Conservation (phyloP, 2,329 filamentous ascomycete genomes). For the Penicillium sp. region DNA sequence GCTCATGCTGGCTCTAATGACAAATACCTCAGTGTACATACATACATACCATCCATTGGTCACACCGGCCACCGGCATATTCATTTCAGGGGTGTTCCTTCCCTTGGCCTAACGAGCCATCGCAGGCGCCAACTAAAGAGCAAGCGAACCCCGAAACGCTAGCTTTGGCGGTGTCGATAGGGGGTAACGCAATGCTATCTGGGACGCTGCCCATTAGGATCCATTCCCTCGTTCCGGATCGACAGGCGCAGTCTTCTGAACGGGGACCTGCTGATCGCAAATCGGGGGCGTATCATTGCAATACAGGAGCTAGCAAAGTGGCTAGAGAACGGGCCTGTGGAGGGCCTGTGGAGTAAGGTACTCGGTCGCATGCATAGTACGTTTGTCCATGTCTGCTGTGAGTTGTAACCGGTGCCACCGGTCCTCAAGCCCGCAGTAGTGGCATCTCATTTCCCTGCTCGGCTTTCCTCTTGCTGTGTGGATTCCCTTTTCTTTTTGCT, state of each 20-base stretch:
- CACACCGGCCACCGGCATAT: neutral
- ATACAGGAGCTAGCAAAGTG: too few relatives aligned
- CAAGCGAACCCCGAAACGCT: slow-evolving; percentile 1
- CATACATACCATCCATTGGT: too few relatives aligned
- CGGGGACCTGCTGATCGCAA: slow-evolving; percentile 6
- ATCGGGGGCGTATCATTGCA: slow-evolving; percentile 2
- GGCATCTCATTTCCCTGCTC: neutral
- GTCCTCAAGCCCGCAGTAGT: slow-evolving; percentile 2
- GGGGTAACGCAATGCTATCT: too few relatives aligned
- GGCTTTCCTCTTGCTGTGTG: neutral
- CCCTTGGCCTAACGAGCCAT: neutral
- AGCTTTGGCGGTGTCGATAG: too few relatives aligned
- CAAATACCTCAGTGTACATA: too few relatives aligned
- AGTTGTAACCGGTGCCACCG: neutral
- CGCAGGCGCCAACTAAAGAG: neutral
- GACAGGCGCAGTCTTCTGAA: slow-evolving; percentile 11
- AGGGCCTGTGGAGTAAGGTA: too few relatives aligned
- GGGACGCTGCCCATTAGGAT: slow-evolving; percentile 17
- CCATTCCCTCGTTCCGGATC: slow-evolving; percentile 20
- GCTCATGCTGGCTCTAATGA: too few relatives aligned
- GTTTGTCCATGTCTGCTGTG: too few relatives aligned
- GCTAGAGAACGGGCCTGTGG: too few relatives aligned
- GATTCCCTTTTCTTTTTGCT: neutral
- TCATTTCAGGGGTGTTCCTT: neutral
- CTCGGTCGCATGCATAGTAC: too few relatives aligned